Percentiles rank a stretch among this genome's conserved stretches.
Conservation (phyloP, 345 rosid species). For the Rhodomyrtus tomentosa region DNA sequence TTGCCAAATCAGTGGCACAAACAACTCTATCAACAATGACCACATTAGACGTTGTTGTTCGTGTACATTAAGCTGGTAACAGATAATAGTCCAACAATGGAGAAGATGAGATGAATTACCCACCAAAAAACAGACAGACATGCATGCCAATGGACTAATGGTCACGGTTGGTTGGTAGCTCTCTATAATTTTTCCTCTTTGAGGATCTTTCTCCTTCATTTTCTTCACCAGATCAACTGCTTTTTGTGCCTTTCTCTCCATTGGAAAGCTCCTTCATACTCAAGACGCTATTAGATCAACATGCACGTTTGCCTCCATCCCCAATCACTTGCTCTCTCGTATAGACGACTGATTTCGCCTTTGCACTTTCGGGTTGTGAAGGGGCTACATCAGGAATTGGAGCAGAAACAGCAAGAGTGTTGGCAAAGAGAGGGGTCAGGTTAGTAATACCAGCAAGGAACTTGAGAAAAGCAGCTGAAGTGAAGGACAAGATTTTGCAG, state of each 20-base stretch:
- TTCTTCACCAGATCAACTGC: background rate
- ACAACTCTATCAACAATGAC: background rate
- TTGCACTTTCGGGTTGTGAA: constrained; percentile 1
- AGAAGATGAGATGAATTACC: background rate
- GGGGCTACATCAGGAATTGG: constrained; percentile 98
- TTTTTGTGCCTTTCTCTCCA: background rate
- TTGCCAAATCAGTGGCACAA: background rate
- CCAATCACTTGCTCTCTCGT: background rate
- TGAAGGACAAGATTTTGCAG: constrained; percentile 40
- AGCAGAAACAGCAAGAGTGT: constrained; percentile 74
- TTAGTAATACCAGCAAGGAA: constrained; percentile 81
- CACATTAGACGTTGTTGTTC: background rate
- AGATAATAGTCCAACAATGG: background rate
- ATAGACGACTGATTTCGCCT: background rate
- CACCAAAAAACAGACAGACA: background rate
- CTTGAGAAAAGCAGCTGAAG: constrained; percentile 48
- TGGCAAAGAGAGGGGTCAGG: constrained; percentile 79
- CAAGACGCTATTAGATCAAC: background rate
- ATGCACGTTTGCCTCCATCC: background rate
- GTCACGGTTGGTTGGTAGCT: background rate
- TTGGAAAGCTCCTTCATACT: background rate
- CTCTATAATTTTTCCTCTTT: background rate
- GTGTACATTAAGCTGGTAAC: background rate
- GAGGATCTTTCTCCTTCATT: background rate
- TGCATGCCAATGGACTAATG: background rate